Percentiles rank a stretch among this genome's conserved stretches.
These are phyloP conservation scores for Taiozyma sp. DNA, from an alignment of 1,139 yeast species.

Conservation along the genomic window DNA sequence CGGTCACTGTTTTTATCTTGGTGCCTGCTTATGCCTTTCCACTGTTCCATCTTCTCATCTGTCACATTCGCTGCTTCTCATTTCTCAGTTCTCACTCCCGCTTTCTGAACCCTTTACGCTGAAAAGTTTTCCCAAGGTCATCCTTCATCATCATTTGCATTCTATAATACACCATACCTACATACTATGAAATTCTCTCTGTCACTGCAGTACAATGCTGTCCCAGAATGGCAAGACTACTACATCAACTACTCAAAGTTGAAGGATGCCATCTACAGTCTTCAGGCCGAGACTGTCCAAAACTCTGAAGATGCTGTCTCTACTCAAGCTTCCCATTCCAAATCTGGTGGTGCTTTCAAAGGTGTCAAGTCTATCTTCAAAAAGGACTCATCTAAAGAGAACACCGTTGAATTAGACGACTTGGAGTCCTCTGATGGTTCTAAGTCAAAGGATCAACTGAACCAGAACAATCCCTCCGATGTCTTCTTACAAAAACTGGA, in stretches of 20 bases:
- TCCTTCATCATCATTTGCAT: too few species aligned
- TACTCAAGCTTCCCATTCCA: not conserved
- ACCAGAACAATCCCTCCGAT: slow-evolving; percentile 7
- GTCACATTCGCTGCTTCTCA: too few species aligned
- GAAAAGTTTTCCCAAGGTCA: too few species aligned
- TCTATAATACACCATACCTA: too few species aligned
- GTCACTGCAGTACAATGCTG: slow-evolving; percentile 67
- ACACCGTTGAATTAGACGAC: slow-evolving; percentile 26
- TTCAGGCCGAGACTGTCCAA: slow-evolving; percentile 48
- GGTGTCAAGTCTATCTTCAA: slow-evolving; percentile 4
- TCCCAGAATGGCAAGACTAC: slow-evolving; percentile 72
- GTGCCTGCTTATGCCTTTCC: too few species aligned
- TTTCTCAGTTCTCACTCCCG: too few species aligned
- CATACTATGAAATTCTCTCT: slow-evolving; percentile 60
- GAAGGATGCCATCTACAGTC: slow-evolving; percentile 58
- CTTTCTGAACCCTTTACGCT: too few species aligned
- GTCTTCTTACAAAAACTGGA: slow-evolving; percentile 50
- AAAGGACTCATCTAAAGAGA: slow-evolving; percentile 14
- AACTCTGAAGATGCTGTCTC: not conserved
- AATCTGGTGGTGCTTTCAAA: not conserved
- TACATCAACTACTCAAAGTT: slow-evolving; percentile 61
- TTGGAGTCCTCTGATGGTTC: slow-evolving; percentile 8
- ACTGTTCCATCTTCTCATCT: too few species aligned
- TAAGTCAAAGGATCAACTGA: not conserved
- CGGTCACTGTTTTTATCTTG: too few species aligned